These are phyloP conservation scores for Rubroboletus pulcherrimus DNA, from an alignment of 768 basidiomycete genomes.

Conservation along the genomic window DNA sequence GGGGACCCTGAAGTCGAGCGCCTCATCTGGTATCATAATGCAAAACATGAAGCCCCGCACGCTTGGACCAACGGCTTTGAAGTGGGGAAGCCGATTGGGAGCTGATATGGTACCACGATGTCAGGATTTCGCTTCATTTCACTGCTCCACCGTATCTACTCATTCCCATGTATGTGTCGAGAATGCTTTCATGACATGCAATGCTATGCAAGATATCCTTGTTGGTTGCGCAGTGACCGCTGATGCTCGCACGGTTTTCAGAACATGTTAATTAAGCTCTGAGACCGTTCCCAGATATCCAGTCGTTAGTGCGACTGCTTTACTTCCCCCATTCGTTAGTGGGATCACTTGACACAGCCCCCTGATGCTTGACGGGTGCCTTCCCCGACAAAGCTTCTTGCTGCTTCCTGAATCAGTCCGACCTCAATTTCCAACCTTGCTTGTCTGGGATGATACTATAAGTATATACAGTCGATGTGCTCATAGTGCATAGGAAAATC, in stretches of 20 bases:
- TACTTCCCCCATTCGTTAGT: not conserved
- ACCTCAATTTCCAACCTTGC: slow-evolving; percentile 12
- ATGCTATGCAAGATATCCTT: slow-evolving; percentile 7
- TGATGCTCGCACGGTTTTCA: slow-evolving; percentile 12
- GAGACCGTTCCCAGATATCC: slow-evolving; percentile 6
- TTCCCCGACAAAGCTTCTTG: slow-evolving; percentile 17
- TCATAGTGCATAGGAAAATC: not conserved
- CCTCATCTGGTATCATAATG: slow-evolving; percentile 51
- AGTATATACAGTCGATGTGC: not conserved
- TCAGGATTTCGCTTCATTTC: slow-evolving; percentile 19
- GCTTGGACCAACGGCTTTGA: slow-evolving; percentile 90
- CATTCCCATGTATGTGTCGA: slow-evolving; percentile 22
- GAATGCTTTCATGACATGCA: slow-evolving; percentile 12
- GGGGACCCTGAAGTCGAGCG: slow-evolving; percentile 15
- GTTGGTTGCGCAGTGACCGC: not conserved
- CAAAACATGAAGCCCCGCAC: slow-evolving; percentile 97
- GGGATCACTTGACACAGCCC: slow-evolving; percentile 13
- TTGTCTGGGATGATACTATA: not conserved
- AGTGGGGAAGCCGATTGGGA: slow-evolving; percentile 82
- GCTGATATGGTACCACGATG: slow-evolving; percentile 55
- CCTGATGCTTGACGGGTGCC: slow-evolving; percentile 11
- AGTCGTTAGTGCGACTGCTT: not conserved
- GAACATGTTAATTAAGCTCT: not conserved
- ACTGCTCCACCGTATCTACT: slow-evolving; percentile 9
- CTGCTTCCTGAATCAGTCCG: slow-evolving; percentile 21